phyloP scores from a whole-genome alignment of 176 grass and related monocot species.

The Musa itinerans region DNA sequence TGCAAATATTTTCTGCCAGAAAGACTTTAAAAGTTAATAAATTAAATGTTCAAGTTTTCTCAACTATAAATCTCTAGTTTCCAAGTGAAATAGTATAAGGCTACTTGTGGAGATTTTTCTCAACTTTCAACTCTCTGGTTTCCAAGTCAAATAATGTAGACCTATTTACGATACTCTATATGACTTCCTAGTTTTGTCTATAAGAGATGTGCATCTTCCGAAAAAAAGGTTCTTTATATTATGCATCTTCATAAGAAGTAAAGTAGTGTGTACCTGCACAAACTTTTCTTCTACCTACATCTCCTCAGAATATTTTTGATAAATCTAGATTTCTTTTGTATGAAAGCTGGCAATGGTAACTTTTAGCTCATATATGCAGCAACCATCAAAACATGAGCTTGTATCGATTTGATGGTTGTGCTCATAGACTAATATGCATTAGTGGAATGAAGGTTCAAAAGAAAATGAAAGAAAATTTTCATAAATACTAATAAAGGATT shows the following conservation, averaged over 20 bases:
- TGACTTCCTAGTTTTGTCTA: background rate
- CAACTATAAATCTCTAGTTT: background rate
- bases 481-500: background rate
- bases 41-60: background rate
- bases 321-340: too few relatives aligned
- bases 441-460: too few relatives aligned
- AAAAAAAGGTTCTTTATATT: background rate
- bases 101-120: background rate
- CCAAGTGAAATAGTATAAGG: background rate
- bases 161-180: background rate
- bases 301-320: too few relatives aligned
- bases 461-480: background rate
- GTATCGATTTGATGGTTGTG: too few relatives aligned
- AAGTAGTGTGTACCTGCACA: too few relatives aligned
- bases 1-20: slow-evolving; percentile 59
- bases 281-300: too few relatives aligned
- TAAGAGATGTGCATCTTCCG: background rate
- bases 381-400: too few relatives aligned
- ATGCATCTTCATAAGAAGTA: background rate
- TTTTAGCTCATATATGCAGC: too few relatives aligned
- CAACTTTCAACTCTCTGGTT: too few relatives aligned
- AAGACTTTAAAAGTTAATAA: background rate
- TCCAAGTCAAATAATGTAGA: too few relatives aligned
- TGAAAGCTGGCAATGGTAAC: too few relatives aligned
- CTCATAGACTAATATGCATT: too few relatives aligned